A percentile compares a stretch with the other conserved stretches of the same genome.
phyloP scores from a whole-genome alignment of 2,329 filamentous ascomycete species.

The Cercospora sp. region DNA sequence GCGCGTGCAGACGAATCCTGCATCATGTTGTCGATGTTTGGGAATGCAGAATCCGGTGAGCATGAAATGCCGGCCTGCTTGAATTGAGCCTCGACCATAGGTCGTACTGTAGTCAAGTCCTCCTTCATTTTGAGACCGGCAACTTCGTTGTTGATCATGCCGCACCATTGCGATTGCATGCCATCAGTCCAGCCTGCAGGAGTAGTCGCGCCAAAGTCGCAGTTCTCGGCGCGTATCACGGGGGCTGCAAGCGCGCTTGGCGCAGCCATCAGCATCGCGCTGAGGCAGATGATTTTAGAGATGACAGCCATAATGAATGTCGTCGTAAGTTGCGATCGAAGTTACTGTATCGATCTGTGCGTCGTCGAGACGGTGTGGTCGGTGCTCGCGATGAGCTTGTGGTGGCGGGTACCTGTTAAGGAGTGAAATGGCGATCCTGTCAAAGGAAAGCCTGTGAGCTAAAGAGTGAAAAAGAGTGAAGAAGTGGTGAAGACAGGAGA shows the following conservation, averaged over 20 bases:
- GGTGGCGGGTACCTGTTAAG: neutral
- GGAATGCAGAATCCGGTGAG: conserved; percentile 11
- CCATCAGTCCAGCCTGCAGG: conserved; percentile 12
- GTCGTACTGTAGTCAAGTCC: neutral
- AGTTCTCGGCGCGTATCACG: conserved; percentile 5
- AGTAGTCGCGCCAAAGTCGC: conserved; percentile 6
- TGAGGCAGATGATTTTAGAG: conserved; percentile 6
- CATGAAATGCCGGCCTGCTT: conserved; percentile 16
- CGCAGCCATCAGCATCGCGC: neutral
- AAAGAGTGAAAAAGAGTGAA: neutral
- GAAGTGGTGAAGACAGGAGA: neutral
- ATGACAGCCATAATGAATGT: conserved; percentile 9
- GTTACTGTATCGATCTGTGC: neutral
- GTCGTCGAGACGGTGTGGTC: neutral
- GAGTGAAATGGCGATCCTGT: conserved; percentile 9
- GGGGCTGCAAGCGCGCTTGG: conserved; percentile 11
- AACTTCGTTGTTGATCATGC: conserved; percentile 21
- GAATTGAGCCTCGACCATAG: conserved; percentile 10
- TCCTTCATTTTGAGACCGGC: conserved; percentile 7
- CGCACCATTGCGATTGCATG: conserved; percentile 18
- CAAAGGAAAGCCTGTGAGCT: conserved; percentile 6
- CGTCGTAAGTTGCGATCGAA: neutral
- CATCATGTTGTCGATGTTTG: conserved; percentile 16
- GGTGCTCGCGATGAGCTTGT: neutral
- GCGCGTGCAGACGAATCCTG: conserved; percentile 16